phyloP scores from a whole-genome alignment of 2,329 filamentous ascomycete genomes.

The Nemania sp. region DNA sequence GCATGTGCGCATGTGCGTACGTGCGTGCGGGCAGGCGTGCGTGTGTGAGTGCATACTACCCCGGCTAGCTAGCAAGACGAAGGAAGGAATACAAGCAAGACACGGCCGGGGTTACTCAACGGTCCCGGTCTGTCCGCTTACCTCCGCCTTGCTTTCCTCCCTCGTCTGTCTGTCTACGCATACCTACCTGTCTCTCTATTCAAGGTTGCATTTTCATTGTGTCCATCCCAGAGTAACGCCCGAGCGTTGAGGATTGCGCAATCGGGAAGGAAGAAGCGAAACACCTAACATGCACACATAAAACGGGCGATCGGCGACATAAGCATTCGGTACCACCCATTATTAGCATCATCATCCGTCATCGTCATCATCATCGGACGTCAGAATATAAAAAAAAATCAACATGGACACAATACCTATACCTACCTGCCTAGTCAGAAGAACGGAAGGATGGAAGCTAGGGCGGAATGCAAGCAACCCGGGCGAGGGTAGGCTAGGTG shows the following conservation, averaged over 20 bases:
- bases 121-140: background rate
- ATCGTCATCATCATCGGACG: background rate
- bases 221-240: conserved; percentile 6
- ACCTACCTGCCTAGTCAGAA: background rate
- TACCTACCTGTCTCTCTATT: background rate
- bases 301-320: background rate
- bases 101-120: conserved; percentile 4
- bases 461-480: conserved; percentile 4
- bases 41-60: conserved; percentile 7
- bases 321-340: no score
- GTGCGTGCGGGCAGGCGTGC: no score
- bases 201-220: background rate
- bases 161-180: background rate
- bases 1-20: background rate
- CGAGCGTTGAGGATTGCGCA: conserved; percentile 10
- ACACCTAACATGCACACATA: background rate
- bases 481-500: background rate
- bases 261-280: conserved; percentile 20
- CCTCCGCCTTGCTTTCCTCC: background rate
- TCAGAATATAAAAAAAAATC: background rate
- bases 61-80: background rate
- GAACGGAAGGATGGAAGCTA: conserved; percentile 1
- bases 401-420: no score
- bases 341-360: background rate
- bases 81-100: background rate